phyloP scores from a whole-genome alignment of 345 rosid genomes.

The Eucalyptus sp. region DNA sequence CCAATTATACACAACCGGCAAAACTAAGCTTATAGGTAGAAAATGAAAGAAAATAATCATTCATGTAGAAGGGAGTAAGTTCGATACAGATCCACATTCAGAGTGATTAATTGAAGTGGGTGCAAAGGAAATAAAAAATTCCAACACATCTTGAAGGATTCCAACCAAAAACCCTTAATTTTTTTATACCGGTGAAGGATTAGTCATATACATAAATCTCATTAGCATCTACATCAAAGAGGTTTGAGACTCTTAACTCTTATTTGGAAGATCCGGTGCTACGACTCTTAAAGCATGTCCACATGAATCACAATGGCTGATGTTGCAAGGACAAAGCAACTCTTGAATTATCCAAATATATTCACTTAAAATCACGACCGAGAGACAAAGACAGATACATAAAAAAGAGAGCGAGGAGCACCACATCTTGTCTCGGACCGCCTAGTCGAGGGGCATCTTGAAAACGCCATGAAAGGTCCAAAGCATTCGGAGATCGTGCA shows the following conservation, averaged over 20 bases:
- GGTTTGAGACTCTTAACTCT: background rate
- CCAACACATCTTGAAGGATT: background rate
- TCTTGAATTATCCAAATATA: background rate
- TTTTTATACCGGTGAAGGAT: background rate
- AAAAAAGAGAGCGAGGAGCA: background rate
- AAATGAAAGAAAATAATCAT: background rate
- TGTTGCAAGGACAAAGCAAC: background rate
- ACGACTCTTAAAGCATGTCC: background rate
- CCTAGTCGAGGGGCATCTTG: conserved; percentile 52
- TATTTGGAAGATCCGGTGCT: background rate
- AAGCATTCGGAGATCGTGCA: background rate
- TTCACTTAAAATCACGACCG: background rate
- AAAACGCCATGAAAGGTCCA: background rate
- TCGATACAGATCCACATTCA: background rate
- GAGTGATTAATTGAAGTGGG: background rate
- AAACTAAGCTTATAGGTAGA: background rate
- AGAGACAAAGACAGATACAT: background rate
- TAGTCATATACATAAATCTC: background rate
- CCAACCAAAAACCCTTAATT: background rate
- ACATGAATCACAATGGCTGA: background rate
- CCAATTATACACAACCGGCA: background rate
- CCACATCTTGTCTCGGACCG: background rate
- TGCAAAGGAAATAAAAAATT: background rate
- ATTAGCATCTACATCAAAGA: background rate
- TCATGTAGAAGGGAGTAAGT: background rate